These are phyloP conservation scores for Colletotrichum destructivum DNA, from an alignment of 2,329 filamentous ascomycete species.

Conservation along the genomic window DNA sequence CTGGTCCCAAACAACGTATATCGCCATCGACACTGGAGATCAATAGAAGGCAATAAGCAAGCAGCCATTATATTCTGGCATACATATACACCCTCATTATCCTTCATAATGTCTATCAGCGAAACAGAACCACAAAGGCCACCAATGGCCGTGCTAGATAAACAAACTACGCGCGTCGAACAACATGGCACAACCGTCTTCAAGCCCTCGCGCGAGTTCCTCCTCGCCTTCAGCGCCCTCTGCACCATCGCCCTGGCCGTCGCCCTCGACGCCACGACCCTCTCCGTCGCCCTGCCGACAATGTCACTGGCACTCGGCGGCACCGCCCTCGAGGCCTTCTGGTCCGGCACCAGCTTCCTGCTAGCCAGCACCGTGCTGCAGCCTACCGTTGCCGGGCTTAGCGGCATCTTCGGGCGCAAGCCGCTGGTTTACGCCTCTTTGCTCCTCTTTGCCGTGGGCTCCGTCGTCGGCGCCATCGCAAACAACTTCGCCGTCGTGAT, in stretches of 20 bases:
- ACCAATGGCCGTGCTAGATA: conserved; percentile 16
- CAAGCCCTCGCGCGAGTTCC: conserved; percentile 55
- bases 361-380: conserved; percentile 75
- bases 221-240: conserved; percentile 66
- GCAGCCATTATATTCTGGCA: neutral
- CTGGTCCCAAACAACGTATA: neutral
- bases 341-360: conserved; percentile 80
- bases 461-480: conserved; percentile 54
- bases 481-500: conserved; percentile 55
- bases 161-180: conserved; percentile 20
- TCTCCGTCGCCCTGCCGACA: conserved; percentile 68
- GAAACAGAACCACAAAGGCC: conserved; percentile 13
- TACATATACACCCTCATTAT: no score
- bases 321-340: conserved; percentile 75
- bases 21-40: neutral
- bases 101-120: conserved; percentile 10
- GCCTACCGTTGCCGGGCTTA: conserved; percentile 60
- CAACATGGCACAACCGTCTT: conserved; percentile 46
- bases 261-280: conserved; percentile 76
- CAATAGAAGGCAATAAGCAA: neutral
- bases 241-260: conserved; percentile 72
- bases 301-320: conserved; percentile 67
- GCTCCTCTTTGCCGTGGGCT: conserved; percentile 58
- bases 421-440: conserved; percentile 49
- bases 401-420: conserved; percentile 54